Conservation (phyloP, 1,284 basidiomycete genomes). For the Ceratobasidium theobromae region DNA sequence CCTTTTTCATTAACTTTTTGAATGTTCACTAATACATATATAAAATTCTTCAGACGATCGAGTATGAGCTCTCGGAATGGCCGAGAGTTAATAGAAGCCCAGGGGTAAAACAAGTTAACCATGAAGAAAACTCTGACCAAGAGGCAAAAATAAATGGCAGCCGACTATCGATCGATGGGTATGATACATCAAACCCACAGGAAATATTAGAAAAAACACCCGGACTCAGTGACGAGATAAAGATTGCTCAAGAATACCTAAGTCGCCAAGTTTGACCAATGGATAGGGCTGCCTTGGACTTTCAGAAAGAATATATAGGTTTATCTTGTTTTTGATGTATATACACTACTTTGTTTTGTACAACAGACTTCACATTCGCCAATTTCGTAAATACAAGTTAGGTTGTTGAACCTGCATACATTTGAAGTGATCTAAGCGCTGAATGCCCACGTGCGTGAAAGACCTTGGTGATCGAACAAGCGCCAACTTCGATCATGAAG, state of each 20-base stretch:
- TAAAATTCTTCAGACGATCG: not conserved
- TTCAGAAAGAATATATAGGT: not conserved
- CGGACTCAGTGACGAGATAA: not conserved
- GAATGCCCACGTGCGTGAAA: no score
- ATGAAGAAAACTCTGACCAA: no score
- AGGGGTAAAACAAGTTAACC: not conserved
- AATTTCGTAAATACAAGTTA: no score
- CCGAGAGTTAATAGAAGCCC: not conserved
- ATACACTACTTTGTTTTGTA: no score
- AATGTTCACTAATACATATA: not conserved
- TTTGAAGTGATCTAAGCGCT: no score
- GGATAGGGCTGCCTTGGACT: not conserved
- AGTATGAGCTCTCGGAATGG: not conserved
- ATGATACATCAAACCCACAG: not conserved
- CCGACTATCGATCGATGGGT: no score
- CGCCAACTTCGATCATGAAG: constrained; percentile 7
- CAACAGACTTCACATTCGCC: no score
- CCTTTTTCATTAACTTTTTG: no score
- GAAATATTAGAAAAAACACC: not conserved
- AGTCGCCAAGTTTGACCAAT: not conserved
- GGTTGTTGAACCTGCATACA: no score
- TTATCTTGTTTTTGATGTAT: no score
- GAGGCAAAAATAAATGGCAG: no score
- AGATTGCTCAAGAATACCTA: not conserved
- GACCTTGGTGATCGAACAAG: constrained; percentile 13